These are phyloP conservation scores for Coleophoma cylindrospora DNA, from an alignment of 2,329 filamentous ascomycete genomes.

Conservation along the genomic window DNA sequence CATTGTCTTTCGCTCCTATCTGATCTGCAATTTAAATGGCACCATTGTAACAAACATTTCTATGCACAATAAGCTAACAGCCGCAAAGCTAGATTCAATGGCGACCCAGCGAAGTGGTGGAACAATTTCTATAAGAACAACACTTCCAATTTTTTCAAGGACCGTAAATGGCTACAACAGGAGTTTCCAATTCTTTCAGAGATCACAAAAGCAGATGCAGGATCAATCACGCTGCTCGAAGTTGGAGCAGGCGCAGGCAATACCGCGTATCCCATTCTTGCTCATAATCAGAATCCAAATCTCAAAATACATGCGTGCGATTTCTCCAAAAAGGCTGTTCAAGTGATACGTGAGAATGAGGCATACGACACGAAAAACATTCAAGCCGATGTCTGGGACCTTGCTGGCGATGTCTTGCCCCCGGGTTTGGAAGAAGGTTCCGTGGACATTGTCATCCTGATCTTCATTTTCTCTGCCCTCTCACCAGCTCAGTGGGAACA, in stretches of 20 bases:
- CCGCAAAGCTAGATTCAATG: constrained; percentile 71
- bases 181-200: constrained; percentile 87
- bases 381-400: constrained; percentile 93
- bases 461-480: constrained; percentile 95
- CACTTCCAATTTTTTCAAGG: constrained; percentile 96
- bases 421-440: constrained; percentile 71
- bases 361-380: constrained; percentile 69
- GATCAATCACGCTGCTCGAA: constrained; percentile 71
- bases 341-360: constrained; percentile 80
- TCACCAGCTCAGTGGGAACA: constrained; percentile 78
- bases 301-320: constrained; percentile 91
- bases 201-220: constrained; percentile 66
- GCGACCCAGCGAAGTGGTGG: constrained; percentile 93
- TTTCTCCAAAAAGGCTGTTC: constrained; percentile 91
- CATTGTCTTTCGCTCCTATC: constrained; percentile 72
- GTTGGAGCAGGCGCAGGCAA: constrained; percentile 95
- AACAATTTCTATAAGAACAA: constrained; percentile 98
- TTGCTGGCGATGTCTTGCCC: constrained; percentile 66
- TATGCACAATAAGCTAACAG: constrained; percentile 32
- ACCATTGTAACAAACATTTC: constrained; percentile 4
- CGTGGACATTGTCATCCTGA: constrained; percentile 88
- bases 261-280: constrained; percentile 87
- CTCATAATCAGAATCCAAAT: constrained; percentile 74
- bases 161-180: constrained; percentile 93
- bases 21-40: constrained; percentile 37